Evolutionary conservation across 2,329 filamentous ascomycete genomes (phyloP).

Genomic region (Hypomyces perniciosus): DNA sequence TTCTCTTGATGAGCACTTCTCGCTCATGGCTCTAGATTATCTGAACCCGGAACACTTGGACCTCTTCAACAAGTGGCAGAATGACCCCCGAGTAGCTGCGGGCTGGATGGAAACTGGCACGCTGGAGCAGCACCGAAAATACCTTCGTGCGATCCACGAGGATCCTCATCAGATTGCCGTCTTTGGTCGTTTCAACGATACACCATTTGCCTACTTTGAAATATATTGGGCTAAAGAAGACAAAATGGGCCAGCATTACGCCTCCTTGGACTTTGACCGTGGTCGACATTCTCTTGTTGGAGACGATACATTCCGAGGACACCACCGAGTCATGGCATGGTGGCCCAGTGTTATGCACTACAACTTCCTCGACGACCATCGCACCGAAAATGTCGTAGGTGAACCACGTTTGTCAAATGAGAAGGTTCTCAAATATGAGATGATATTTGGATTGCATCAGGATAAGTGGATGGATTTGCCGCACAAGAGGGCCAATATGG

Average conservation of each 20-base stretch:
- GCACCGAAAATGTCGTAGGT: conserved; percentile 46
- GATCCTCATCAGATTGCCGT: conserved; percentile 65
- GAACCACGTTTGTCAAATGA: conserved; percentile 17
- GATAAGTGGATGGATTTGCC: conserved; percentile 33
- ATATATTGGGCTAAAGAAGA: conserved; percentile 66
- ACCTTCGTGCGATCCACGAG: conserved; percentile 58
- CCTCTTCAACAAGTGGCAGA: conserved; percentile 72
- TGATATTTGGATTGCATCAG: conserved; percentile 24
- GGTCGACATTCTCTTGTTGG: conserved; percentile 56
- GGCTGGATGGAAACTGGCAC: conserved; percentile 74
- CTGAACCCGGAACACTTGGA: conserved; percentile 53
- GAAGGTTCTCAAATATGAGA: conserved; percentile 23
- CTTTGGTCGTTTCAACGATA: conserved; percentile 63
- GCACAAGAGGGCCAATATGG: conserved; percentile 33
- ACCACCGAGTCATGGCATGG: conserved; percentile 52
- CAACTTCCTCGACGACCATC: conserved; percentile 52
- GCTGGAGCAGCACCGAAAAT: conserved; percentile 63
- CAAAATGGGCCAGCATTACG: conserved; percentile 53
- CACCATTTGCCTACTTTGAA: conserved; percentile 68
- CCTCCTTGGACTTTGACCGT: conserved; percentile 50
- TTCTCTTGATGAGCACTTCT: conserved; percentile 66
- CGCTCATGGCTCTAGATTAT: conserved; percentile 63
- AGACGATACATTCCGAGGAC: conserved; percentile 47
- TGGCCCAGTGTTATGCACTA: conserved; percentile 54
- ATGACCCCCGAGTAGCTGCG: conserved; percentile 68